phyloP scores from a whole-genome alignment of 2,329 filamentous ascomycete genomes.

The Orbilia brochopaga region DNA sequence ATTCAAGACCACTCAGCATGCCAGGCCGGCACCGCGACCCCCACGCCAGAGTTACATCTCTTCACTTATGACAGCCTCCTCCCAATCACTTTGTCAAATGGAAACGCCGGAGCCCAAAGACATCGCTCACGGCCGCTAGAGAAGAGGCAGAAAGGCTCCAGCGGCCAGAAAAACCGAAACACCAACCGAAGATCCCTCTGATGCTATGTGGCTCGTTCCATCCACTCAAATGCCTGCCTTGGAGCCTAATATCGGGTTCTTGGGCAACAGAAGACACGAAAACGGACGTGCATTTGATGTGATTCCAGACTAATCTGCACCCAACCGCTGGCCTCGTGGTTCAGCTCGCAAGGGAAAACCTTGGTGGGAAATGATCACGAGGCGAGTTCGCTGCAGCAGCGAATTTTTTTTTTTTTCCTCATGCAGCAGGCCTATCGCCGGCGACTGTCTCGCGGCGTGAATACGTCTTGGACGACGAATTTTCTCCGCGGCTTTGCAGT shows the following conservation, averaged over 20 bases:
- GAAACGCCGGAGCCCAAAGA: slow-evolving; percentile 8
- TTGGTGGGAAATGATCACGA: slow-evolving; percentile 50
- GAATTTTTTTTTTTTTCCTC: slow-evolving; percentile 28
- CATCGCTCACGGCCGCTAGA: slow-evolving; percentile 6
- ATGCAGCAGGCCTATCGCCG: slow-evolving; percentile 44
- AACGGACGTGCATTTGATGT: slow-evolving; percentile 43
- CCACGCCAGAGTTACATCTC: slow-evolving; percentile 25
- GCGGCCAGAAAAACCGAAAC: slow-evolving; percentile 13
- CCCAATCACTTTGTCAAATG: slow-evolving; percentile 31
- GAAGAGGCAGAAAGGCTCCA: slow-evolving; percentile 12
- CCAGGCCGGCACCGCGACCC: slow-evolving; percentile 18
- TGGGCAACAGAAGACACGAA: slow-evolving; percentile 32
- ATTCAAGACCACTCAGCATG: slow-evolving; percentile 12
- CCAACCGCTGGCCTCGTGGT: slow-evolving; percentile 45
- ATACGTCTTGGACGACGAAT: slow-evolving; percentile 12
- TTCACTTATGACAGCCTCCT: not conserved
- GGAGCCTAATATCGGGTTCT: slow-evolving; percentile 26
- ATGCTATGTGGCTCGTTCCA: slow-evolving; percentile 48
- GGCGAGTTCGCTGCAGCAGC: slow-evolving; percentile 29
- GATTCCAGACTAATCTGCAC: slow-evolving; percentile 31
- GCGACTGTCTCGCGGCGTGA: slow-evolving; percentile 35
- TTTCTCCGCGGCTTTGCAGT: slow-evolving; percentile 48
- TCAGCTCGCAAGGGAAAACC: slow-evolving; percentile 50
- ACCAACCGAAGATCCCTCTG: slow-evolving; percentile 29
- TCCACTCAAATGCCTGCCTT: slow-evolving; percentile 28